Evolutionary conservation across 1,284 basidiomycete genomes (phyloP).

Genomic region (Apiotrichum mycotoxinovorans): DNA sequence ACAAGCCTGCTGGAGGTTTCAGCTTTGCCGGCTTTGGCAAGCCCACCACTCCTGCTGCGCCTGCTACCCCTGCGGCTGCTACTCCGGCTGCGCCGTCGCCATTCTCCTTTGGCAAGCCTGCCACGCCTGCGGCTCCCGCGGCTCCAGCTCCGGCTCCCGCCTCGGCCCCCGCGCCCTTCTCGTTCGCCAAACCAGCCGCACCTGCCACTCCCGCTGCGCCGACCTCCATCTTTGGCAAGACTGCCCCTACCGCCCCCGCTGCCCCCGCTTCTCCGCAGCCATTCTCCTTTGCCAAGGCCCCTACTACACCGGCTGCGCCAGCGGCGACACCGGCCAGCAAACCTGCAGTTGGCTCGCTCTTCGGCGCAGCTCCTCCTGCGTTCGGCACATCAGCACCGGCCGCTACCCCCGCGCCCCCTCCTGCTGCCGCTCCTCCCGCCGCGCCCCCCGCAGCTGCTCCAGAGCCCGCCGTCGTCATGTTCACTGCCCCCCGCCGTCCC

Average conservation of each 20-base stretch:
- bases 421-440: neutral
- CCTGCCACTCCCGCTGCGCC: neutral
- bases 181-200: neutral
- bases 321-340: neutral
- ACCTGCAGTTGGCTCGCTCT: neutral
- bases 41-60: neutral
- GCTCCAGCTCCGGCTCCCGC: neutral
- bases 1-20: constrained; percentile 2
- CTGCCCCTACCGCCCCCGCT: neutral
- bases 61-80: neutral
- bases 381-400: neutral
- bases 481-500: constrained; percentile 30
- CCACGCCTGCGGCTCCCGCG: neutral
- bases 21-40: constrained; percentile 4
- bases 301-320: no score
- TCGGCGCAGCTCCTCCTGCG: neutral
- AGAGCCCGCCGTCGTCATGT: neutral
- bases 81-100: neutral
- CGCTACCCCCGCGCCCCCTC: neutral
- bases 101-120: constrained; percentile 3
- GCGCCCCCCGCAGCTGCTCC: neutral
- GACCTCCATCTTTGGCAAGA: neutral
- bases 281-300: constrained; percentile 1
- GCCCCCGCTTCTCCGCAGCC: constrained; percentile 6
- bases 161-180: neutral